phyloP scores from a whole-genome alignment of 768 basidiomycete genomes.

The Cystobasidium onofrii region DNA sequence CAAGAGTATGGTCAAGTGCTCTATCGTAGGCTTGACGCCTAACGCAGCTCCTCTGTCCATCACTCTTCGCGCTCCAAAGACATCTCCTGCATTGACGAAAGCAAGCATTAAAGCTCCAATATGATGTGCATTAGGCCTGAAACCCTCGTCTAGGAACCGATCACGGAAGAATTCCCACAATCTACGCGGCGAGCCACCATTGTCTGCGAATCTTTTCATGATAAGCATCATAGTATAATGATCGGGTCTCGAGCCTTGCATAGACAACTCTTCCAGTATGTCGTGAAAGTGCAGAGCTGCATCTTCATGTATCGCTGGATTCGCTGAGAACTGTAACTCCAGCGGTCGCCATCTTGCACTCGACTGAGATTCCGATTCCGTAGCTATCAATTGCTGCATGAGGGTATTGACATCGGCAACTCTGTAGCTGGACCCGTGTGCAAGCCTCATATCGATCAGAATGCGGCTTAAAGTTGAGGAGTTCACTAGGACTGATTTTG shows the following conservation, averaged over 20 bases:
- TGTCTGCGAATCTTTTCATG: constrained; percentile 25
- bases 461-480: neutral
- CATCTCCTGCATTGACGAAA: neutral
- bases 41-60: constrained; percentile 18
- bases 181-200: constrained; percentile 2
- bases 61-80: constrained; percentile 1
- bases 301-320: neutral
- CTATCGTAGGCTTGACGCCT: constrained; percentile 2
- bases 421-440: neutral
- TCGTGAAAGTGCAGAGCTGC: neutral
- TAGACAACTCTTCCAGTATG: neutral
- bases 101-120: constrained; percentile 22
- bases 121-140: constrained; percentile 3
- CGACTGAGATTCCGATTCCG: neutral
- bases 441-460: neutral
- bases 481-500: neutral
- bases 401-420: neutral
- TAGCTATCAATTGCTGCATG: neutral
- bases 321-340: neutral
- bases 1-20: constrained; percentile 18
- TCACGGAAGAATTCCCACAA: constrained; percentile 12
- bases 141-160: neutral
- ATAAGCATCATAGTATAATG: constrained; percentile 2
- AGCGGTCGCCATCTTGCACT: neutral
- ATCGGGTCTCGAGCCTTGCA: neutral